Conservation (phyloP, 139 green algal genomes). For the Mesostigma viride region DNA sequence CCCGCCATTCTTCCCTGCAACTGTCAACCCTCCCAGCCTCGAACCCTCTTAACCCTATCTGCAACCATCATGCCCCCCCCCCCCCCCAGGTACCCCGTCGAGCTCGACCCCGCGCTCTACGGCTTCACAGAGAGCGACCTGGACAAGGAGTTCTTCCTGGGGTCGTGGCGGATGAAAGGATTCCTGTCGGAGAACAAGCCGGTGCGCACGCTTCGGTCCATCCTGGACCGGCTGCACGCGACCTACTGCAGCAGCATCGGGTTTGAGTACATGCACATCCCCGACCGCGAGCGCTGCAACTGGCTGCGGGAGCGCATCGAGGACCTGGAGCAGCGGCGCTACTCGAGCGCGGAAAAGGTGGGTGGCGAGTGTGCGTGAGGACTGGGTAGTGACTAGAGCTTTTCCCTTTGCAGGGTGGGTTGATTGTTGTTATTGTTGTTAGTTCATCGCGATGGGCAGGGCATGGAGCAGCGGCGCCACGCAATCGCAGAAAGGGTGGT, state of each 20-base stretch:
- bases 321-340: background rate
- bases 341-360: background rate
- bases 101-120: conserved; percentile 76
- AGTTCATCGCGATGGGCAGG: too few species aligned
- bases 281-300: conserved; percentile 82
- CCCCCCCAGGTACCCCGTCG: conserved; percentile 1
- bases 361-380: too few species aligned
- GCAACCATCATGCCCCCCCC: too few species aligned
- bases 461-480: too few species aligned
- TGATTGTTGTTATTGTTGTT: too few species aligned
- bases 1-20: too few species aligned
- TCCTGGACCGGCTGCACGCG: conserved; percentile 61
- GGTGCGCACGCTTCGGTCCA: conserved; percentile 68
- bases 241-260: conserved; percentile 84
- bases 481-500: too few species aligned
- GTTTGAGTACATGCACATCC: conserved; percentile 98
- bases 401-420: too few species aligned
- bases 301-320: conserved; percentile 70
- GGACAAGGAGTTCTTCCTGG: conserved; percentile 95
- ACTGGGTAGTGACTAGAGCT: too few species aligned
- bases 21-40: too few species aligned
- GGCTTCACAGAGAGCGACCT: conserved; percentile 88
- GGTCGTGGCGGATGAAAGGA: conserved; percentile 63
- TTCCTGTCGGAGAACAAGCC: conserved; percentile 79
- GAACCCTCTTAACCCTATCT: too few species aligned